A percentile compares a stretch with the other conserved stretches of the same genome.
phyloP scores from a whole-genome alignment of 768 basidiomycete genomes.

The Lentinus tigrinus region DNA sequence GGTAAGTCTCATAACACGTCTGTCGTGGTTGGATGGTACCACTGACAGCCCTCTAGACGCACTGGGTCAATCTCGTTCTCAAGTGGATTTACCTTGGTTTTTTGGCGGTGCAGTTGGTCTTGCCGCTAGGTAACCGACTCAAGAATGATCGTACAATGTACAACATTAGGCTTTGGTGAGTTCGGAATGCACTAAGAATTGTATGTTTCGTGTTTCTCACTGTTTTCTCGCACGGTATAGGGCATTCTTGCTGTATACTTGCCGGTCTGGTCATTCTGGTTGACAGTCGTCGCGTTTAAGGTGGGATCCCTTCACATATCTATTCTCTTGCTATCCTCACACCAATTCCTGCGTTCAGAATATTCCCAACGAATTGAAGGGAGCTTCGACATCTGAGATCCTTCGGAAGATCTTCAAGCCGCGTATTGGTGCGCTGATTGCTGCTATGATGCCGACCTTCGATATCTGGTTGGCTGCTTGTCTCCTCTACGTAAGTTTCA shows the following conservation, averaged over 20 bases:
- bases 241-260: conserved; percentile 83
- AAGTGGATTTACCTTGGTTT: conserved; percentile 89
- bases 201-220: conserved; percentile 2
- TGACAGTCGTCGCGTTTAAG: conserved; percentile 77
- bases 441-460: conserved; percentile 86
- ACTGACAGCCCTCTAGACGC: conserved; percentile 51
- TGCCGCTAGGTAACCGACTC: conserved; percentile 79
- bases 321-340: background rate
- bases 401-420: conserved; percentile 66
- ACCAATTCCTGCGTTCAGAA: conserved; percentile 33
- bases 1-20: conserved; percentile 44
- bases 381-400: conserved; percentile 48
- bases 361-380: conserved; percentile 51
- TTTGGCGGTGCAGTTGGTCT: conserved; percentile 77
- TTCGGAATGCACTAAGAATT: conserved; percentile 7
- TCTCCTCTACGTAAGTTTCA: conserved; percentile 76
- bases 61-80: conserved; percentile 81
- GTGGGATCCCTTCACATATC: conserved; percentile 38
- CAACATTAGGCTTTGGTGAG: conserved; percentile 67
- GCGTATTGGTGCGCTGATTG: conserved; percentile 78
- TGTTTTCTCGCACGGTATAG: conserved; percentile 58
- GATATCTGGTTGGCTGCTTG: conserved; percentile 87
- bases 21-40: background rate
- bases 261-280: conserved; percentile 80
- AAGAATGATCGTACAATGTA: conserved; percentile 84